Conservation (phyloP, 495 filamentous ascomycete genomes). For the Penicillium malachiteum region DNA sequence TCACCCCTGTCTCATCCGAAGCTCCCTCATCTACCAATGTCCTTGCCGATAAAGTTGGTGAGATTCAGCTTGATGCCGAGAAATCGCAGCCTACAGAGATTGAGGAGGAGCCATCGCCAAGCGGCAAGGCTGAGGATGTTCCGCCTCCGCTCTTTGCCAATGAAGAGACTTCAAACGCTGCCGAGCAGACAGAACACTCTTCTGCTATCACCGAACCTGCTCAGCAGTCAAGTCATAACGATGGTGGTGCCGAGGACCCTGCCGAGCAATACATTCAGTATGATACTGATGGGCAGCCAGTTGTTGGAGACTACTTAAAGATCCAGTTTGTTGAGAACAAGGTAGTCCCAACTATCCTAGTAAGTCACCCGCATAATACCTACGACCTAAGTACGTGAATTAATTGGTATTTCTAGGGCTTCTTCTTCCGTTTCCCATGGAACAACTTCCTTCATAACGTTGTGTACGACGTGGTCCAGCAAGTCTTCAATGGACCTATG, state of each 20-base stretch:
- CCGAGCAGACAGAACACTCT: conserved; percentile 26
- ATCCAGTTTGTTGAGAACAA: conserved; percentile 93
- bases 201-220: conserved; percentile 22
- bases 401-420: conserved; percentile 53
- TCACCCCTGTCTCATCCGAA: conserved; percentile 15
- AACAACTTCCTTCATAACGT: conserved; percentile 99
- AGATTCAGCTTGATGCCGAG: conserved; percentile 51
- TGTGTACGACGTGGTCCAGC: conserved; percentile 97
- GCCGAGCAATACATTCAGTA: conserved; percentile 51
- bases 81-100: conserved; percentile 4
- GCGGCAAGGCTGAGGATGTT: conserved; percentile 62
- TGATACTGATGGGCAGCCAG: conserved; percentile 70
- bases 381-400: too few relatives aligned
- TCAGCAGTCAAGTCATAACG: conserved; percentile 17
- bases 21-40: conserved; percentile 50
- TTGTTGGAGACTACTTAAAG: conserved; percentile 96
- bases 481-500: conserved; percentile 99
- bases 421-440: conserved; percentile 99
- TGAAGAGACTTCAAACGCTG: conserved; percentile 21
- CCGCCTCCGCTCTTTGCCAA: conserved; percentile 63
- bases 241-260: conserved; percentile 34
- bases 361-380: conserved; percentile 43
- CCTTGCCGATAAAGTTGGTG: conserved; percentile 50
- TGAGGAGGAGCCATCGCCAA: conserved; percentile 30
- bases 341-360: conserved; percentile 93